Conservation (phyloP, 331 rosid species). For the Pyrus hybrid region DNA sequence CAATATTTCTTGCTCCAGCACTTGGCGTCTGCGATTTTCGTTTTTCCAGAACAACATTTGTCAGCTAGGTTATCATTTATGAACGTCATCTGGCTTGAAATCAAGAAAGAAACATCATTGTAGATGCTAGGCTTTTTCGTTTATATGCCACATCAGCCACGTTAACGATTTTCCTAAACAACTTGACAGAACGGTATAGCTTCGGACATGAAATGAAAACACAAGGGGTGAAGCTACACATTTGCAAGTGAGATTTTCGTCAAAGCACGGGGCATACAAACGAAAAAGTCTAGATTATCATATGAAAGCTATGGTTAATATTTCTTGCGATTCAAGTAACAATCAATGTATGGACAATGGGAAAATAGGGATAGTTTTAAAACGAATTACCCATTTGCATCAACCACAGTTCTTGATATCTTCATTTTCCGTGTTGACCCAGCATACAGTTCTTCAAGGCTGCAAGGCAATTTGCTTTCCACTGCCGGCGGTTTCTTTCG, state of each 20-base stretch:
- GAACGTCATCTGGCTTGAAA: not conserved
- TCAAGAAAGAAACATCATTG: not conserved
- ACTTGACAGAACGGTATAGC: no score
- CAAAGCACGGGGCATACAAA: no score
- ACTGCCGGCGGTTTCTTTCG: constrained; percentile 79
- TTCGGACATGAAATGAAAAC: no score
- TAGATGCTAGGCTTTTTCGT: no score
- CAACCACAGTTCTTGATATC: constrained; percentile 64
- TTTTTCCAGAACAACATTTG: not conserved
- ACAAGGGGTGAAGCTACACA: no score
- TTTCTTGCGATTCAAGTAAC: not conserved
- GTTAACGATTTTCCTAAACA: no score
- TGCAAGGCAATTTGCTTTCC: constrained; percentile 83
- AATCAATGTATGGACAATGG: not conserved
- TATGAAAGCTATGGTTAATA: no score
- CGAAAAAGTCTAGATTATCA: no score
- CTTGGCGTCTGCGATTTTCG: constrained; percentile 27
- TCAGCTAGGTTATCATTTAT: not conserved
- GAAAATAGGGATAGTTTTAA: not conserved
- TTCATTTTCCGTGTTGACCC: constrained; percentile 98
- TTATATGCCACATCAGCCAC: no score
- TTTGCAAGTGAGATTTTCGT: no score
- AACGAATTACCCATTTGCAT: constrained; percentile 54
- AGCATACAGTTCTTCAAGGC: constrained; percentile 68
- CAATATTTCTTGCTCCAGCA: constrained; percentile 68